phyloP scores from a whole-genome alignment of 2,329 filamentous ascomycete genomes.

The Parastagonospora avenae region DNA sequence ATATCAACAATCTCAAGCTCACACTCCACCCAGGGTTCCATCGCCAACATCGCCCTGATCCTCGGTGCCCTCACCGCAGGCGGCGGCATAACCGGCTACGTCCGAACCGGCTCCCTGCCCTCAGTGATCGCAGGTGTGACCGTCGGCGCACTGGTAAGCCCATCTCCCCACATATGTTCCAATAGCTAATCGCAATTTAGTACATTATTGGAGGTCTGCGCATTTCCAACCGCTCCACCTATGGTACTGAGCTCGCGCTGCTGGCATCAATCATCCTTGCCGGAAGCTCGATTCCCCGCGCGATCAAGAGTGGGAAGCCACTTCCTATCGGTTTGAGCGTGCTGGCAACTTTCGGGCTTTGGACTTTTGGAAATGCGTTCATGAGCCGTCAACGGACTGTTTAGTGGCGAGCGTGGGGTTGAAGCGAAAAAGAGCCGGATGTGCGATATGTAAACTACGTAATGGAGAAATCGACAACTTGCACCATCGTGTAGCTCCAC shows the following conservation, averaged over 20 bases:
- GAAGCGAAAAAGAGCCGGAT: background rate
- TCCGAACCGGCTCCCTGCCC: constrained; percentile 82
- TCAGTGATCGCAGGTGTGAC: constrained; percentile 83
- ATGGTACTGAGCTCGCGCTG: constrained; percentile 87
- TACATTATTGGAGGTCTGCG: constrained; percentile 83
- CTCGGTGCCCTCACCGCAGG: constrained; percentile 82
- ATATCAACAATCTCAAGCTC: background rate
- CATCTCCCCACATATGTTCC: background rate
- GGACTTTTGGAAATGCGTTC: constrained; percentile 77
- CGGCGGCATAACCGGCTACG: constrained; percentile 86
- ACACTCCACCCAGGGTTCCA: constrained; percentile 21
- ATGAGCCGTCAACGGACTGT: constrained; percentile 21
- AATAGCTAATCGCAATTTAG: constrained; percentile 25
- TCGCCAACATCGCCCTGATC: constrained; percentile 71
- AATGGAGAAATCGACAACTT: background rate
- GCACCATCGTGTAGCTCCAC: background rate
- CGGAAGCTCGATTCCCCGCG: constrained; percentile 83
- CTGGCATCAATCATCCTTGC: constrained; percentile 85
- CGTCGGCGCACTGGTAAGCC: constrained; percentile 70
- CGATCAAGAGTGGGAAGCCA: constrained; percentile 81
- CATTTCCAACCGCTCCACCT: constrained; percentile 74
- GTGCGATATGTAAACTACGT: background rate
- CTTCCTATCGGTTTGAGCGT: constrained; percentile 80
- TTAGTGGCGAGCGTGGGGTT: background rate
- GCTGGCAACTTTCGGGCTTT: constrained; percentile 77